Evolutionary conservation across 1,284 basidiomycete genomes (phyloP), one percentile per base, ranked within the genome.

Genomic region (Malassezia vespertilionis): DNA sequence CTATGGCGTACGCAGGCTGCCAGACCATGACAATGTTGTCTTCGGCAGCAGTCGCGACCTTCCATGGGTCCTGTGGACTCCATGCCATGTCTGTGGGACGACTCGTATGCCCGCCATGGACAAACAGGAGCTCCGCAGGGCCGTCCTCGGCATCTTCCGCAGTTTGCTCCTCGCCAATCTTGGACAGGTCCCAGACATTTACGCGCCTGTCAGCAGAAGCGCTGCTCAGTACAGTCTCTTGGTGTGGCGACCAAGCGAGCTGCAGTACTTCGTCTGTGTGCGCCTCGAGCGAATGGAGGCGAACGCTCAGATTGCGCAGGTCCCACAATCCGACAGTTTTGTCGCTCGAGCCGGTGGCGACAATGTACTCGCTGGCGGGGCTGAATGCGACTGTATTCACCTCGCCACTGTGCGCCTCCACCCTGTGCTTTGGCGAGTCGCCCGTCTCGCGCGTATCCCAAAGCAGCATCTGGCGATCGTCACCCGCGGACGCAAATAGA

Each of bases 131-230:
- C 36, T 70, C 68, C 2, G 91, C 90, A 3, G 93, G 57, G 6
- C 93, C 91, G 66, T 97, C 91, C 72, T 97, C 93, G 41, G 88
- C 86, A 66, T 97, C 91, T 60, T 97, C 91, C 2, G 91, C 90
- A 0, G 86, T 87, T 72, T 97, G 91, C 72, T 97, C 93, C 40
- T 84, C 80, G 1, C 91, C 91, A 56, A 97, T 95, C 57, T 84
- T 80, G 30, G 82, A 79, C 41, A 96, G 74, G 74, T 99, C 90
- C 93, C 93, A 99, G 40, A 97, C 76, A 61, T 93, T 91, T 54
- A 97, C 80, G 17, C 93, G 78, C 26, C 93, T 79, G 70, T 99
- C 91, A 43, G 86, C 83, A 0, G 84, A 86, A 0, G 88, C 88
- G 8, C 44, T 50, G 2, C 65, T 61, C 1, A 70, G 45, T 6